Evolutionary conservation across 2,329 filamentous ascomycete genomes (phyloP), one percentile per base, ranked within the genome.

Genomic region (Phaeosphaeria sp.): DNA sequence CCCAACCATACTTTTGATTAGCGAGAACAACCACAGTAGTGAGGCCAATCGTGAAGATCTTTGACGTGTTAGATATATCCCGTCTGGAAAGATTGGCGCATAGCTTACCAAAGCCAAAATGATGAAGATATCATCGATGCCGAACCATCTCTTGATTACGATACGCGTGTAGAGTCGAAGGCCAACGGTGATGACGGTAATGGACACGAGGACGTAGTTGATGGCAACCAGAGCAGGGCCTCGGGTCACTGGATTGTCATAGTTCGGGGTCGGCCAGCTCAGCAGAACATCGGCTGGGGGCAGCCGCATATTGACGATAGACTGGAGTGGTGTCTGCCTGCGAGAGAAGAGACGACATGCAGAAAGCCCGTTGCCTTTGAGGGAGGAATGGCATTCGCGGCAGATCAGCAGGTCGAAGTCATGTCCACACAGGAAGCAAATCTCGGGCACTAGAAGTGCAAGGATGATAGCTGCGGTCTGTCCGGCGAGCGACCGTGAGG

Each of bases 61-160:
- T 42, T 13, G 9, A 1, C 18, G 6, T 48, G 33, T 67, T 55
- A 65, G 60, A 11, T 20, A 22, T 15, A 1, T n/a, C 9, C 25
- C 13, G 25, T n/a, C 18, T 4, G 11, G 20, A 21, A 22, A 20
- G 18, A 36, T 13, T 15, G 21, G 13, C 10, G 17, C 17, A 39
- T 17, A 4, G 55, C 68, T 44, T 66, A 80, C 79, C 64, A 78
- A 62, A 17, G 79, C 78, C 20, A 80, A 58, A 0, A 73, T 53
- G 41, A 81, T 81, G 55, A 78, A 74, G 13, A 71, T 52, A 59
- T 82, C 80, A 55, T 82, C 80, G 25, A 73, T 64, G 2, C 79
- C 79, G 48, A 80, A 77, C 75, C 77, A 78, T 43, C 74, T 69
- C 58, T 80, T 81, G 25, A 81, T 69, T 3, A 68, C 63, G 7